Base-by-base conservation (phyloP, 768 basidiomycete genomes). In the Xanthoconium purpureum region DNA sequence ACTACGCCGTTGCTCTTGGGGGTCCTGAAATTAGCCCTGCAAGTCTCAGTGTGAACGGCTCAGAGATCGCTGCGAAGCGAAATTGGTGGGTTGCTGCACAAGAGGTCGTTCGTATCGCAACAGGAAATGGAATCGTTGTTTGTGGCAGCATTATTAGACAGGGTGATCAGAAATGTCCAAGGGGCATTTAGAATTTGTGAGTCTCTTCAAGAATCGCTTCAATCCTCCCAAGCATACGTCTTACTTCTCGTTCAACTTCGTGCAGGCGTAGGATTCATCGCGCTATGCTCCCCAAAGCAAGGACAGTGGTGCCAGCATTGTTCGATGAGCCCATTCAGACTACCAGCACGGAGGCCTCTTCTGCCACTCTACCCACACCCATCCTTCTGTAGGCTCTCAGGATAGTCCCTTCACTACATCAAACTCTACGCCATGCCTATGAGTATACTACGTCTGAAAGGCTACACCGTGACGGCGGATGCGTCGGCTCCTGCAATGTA, bases 371-470 rank as follows among this genome's bases (percentile, higher is more conserved):
- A 24, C 24, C 24, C 44, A 8, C 39, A n/a, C 3, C 6, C 14
- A 14, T 13, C 54, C n/a, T 17, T 20, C 6, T 24, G 42, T 10
- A 40, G 52, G 47, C 39, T 32, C 53, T 12, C 42, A 5, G 7
- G 46, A 51, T 13, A 24, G 24, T 24, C 24, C 24, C 24, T 13
- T 3, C 0, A 44, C 13, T 92, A 93, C 71, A 93, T 89, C 91
- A 81, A 71, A 59, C 78, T 85, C 57, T 93, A 98, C 74, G 96
- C 94, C 24, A 91, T 94, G 90, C 92, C 10, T 98, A 99, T 80
- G 98, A 98, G 77, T 98, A 96, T 71, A 98, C 96, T 69, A 98
- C 92, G 30, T 89, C 89, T 30, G 89, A 88, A 5, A 24, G 24
- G 24, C 24, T 24, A 24, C 54, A 47, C 49, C 20, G 12, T 30